Evolutionary conservation across 345 rosid species (phyloP), one percentile per base, ranked within the genome.

Genomic region (Litchi chinensis): DNA sequence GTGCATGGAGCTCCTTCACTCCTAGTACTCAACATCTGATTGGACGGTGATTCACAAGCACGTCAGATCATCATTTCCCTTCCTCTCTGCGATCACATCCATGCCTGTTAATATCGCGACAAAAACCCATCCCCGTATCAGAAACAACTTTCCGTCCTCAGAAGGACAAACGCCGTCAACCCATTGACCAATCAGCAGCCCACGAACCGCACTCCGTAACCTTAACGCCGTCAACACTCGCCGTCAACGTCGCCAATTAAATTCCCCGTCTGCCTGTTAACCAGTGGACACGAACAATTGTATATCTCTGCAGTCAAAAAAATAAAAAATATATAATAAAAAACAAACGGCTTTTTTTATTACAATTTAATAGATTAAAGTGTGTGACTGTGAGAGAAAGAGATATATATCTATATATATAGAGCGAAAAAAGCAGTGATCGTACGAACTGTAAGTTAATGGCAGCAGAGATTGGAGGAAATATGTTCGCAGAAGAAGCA

Each of bases 31-130:
- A 15, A 37, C 26, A 4, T 57, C 76, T 11, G 54, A 60, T 73
- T 73, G 76, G 52, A 5, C 28, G 3, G 76, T 59, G 52, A 57
- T 3, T 59, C 28, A 73, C 50, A 2, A 32, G 0, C 1, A 0
- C 4, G 76, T 60, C 39, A 10, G 5, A 7, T 12, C 22, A 73
- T 60, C 37, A 11, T 10, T n/a, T 59, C 77, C 43, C 24, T 8
- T n/a, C 18, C 70, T 12, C 65, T 73, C 12, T 26, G 10, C 66
- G 44, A 73, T 62, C 71, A 71, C 62, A 80, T 72, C 70, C 83
- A 68, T 86, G 86, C 88, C 85, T 73, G 86, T 80, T 76, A 74
- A 84, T 79, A 73, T 83, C 81, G 76, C 82, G 88, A 83, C 89
- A 88, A 83, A 21, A 65, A 80, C 81, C 73, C 70, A 77, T 81